A percentile compares a stretch with the other conserved stretches of the same genome.
Conservation (phyloP, 208 protist genomes). For the Leishmania guyanensis region DNA sequence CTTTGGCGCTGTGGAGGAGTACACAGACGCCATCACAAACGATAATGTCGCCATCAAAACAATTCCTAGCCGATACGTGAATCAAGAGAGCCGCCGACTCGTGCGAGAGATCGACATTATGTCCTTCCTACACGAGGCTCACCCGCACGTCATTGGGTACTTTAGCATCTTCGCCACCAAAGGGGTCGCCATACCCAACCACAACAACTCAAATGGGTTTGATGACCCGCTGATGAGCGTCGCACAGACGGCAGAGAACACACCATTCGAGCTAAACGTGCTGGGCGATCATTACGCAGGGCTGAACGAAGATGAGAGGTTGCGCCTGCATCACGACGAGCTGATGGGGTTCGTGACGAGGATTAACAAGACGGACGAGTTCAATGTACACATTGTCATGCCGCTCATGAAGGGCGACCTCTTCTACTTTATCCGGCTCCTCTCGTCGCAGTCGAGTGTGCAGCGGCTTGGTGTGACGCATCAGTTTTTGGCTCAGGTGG, state of each 20-base stretch:
- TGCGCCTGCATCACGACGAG: conserved; percentile 44
- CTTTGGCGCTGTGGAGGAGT: conserved; percentile 98
- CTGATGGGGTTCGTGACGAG: conserved; percentile 31
- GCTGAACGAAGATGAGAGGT: conserved; percentile 31
- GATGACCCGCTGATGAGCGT: conserved; percentile 51
- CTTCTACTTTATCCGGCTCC: conserved; percentile 69
- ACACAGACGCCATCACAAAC: conserved; percentile 70
- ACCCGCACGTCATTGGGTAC: conserved; percentile 95
- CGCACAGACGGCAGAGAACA: conserved; percentile 26
- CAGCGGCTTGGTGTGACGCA: conserved; percentile 32
- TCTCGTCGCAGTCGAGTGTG: conserved; percentile 25
- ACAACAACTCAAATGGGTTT: conserved; percentile 14
- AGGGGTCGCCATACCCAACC: conserved; percentile 32
- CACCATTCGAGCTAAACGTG: conserved; percentile 48
- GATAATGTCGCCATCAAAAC: conserved; percentile 91
- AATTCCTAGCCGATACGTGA: conserved; percentile 82
- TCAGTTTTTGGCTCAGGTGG: conserved; percentile 58
- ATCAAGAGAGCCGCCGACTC: conserved; percentile 92
- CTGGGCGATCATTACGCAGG: conserved; percentile 32
- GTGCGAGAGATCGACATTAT: conserved; percentile 97
- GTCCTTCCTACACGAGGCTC: conserved; percentile 91
- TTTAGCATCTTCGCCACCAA: conserved; percentile 95
- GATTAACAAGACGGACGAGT: conserved; percentile 49
- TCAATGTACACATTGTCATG: conserved; percentile 91
- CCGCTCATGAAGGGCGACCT: conserved; percentile 86